Percentiles rank a stretch among this genome's conserved stretches.
Evolutionary conservation across 345 rosid genomes (phyloP).

Genomic region (Rhizophora apiculata): DNA sequence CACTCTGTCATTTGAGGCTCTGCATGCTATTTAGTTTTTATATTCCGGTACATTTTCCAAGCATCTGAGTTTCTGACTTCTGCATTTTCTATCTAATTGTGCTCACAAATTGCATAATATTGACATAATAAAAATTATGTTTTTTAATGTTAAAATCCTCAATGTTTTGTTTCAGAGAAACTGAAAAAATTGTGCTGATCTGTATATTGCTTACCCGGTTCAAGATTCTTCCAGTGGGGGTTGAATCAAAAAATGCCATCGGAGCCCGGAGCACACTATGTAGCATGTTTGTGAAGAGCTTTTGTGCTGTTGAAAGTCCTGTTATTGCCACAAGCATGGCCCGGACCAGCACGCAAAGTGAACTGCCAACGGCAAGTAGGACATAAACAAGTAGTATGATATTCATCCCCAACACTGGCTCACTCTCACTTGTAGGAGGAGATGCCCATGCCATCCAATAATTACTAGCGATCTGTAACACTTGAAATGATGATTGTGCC

Average conservation of each 20-base stretch:
- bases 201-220: slow-evolving; percentile 58
- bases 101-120: too few species aligned
- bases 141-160: too few species aligned
- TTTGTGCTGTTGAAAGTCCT: slow-evolving; percentile 77
- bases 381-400: slow-evolving; percentile 57
- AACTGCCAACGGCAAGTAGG: slow-evolving; percentile 64
- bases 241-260: slow-evolving; percentile 91
- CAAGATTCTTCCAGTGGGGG: slow-evolving; percentile 91
- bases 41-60: too few species aligned
- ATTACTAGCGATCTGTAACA: slow-evolving; percentile 76
- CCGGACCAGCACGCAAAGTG: slow-evolving; percentile 67
- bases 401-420: slow-evolving; percentile 53
- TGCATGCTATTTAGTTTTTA: too few species aligned
- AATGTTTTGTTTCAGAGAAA: too few species aligned
- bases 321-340: slow-evolving; percentile 58
- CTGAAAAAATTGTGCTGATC: too few species aligned
- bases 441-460: slow-evolving; percentile 97
- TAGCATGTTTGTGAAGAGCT: slow-evolving; percentile 73
- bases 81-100: too few species aligned
- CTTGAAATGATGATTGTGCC: slow-evolving; percentile 85
- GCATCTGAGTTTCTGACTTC: too few species aligned
- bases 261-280: slow-evolving; percentile 71
- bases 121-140: too few species aligned
- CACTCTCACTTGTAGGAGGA: slow-evolving; percentile 57
- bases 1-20: too few species aligned